Base-by-base conservation (phyloP, 2,329 filamentous ascomycete genomes). In the Penicillium sp. region DNA sequence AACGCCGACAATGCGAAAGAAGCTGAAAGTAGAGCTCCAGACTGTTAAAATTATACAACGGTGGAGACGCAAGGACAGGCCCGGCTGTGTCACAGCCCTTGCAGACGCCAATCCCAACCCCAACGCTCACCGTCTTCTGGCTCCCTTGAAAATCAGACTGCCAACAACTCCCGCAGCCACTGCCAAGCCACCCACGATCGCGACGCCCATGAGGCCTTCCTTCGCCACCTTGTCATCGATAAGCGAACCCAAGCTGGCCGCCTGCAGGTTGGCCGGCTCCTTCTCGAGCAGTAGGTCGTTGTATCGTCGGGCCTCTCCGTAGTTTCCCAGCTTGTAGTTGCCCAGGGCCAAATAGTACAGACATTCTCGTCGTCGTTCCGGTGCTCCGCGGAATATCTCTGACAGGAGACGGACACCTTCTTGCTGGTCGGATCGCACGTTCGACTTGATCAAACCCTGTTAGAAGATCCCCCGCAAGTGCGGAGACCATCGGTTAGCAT, bases 281-380 rank as follows among this genome's bases (percentile, higher is more conserved):
- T 92, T 87, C 56, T 96, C 90, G 48, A 97, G 76, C 55, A 99
- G 79, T 44, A 92, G 80, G 68, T 97, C 92, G 73, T 99, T 99
- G 76, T 97, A 97, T 68, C 90, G 83, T 66, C 92, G 82, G 54
- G 92, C 92, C 70, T 99, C 94, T 55, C 87, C 91, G 73, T 96
- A 99, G 80, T 96, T 97, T 56, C 92, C 92, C 42, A 99, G 84
- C 79, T 97, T 97, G 83, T 92, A 97, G 80, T 97, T 96, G 57
- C 94, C 94, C 28, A 99, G 83, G 24, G 90, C 94, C 48, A 99
- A 86, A 76, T 99, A 99, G 80, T 96, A 99, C 55, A 99, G 88
- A 69, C 94, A 99, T 81, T 99, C 94, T 67, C 94, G 87, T 68
- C 94, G 87, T 64, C 94, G 89, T 74, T 97, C 94, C 61, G 90